phyloP scores from a whole-genome alignment of 345 rosid genomes.

The Citrus glauca region DNA sequence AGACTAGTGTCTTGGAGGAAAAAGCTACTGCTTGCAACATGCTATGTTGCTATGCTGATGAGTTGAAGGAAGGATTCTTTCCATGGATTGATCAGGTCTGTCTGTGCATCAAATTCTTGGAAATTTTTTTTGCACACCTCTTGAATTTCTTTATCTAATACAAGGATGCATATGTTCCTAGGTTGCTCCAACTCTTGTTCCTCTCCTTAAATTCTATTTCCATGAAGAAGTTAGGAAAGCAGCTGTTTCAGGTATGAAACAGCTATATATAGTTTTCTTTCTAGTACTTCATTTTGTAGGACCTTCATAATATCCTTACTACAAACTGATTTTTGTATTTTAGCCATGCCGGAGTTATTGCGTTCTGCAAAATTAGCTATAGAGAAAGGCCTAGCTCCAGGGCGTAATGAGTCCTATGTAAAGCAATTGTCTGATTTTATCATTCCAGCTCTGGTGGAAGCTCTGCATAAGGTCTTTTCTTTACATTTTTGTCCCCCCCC shows the following conservation, averaged over 20 bases:
- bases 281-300: background rate
- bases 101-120: slow-evolving; percentile 3
- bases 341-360: slow-evolving; percentile 98
- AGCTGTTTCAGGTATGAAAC: slow-evolving; percentile 91
- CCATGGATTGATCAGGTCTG: slow-evolving; percentile 98
- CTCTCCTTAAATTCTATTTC: slow-evolving; percentile 95
- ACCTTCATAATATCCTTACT: background rate
- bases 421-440: slow-evolving; percentile 94
- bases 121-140: background rate
- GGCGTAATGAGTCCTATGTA: slow-evolving; percentile 80
- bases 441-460: slow-evolving; percentile 91
- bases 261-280: background rate
- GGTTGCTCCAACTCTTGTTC: slow-evolving; percentile 97
- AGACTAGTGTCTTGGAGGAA: slow-evolving; percentile 97
- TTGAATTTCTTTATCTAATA: background rate
- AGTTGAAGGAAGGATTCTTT: slow-evolving; percentile 96
- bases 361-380: slow-evolving; percentile 94
- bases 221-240: slow-evolving; percentile 99
- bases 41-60: slow-evolving; percentile 99
- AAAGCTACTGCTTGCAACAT: slow-evolving; percentile 99
- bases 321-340: slow-evolving; percentile 8
- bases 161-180: slow-evolving; percentile 25
- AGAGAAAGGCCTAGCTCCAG: slow-evolving; percentile 84
- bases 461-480: slow-evolving; percentile 78
- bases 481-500: background rate